Base-by-base conservation (phyloP, 805 yeast genomes). In the Starmerella apicola region DNA sequence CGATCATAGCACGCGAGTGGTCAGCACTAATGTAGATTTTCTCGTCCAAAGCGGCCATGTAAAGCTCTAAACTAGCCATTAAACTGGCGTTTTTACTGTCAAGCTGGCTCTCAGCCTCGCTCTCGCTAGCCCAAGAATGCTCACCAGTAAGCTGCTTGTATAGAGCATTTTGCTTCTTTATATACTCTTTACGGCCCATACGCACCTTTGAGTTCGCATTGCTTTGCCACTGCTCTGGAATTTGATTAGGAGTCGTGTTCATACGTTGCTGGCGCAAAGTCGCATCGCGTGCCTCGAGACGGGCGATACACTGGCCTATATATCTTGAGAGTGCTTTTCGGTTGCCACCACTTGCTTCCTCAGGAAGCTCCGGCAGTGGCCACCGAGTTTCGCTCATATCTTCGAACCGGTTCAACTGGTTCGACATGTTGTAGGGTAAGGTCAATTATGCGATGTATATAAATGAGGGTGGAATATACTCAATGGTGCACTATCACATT, bases 11-110 rank as follows among this genome's bases (percentile, higher is more conserved):
- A 3, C 50, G 38, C 22, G 44, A 18, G 38, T 44, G 46, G 38
- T 42, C 46, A 3, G 49, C 51, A 35, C 52, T 51, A 39, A 53
- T 46, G 40, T 51, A 53, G 8, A 46, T 34, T 19, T 44, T 46
- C 41, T 51, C 56, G 37, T 56, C 60, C 25, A 53, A 41, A 3
- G 49, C 50, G n/a, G 57, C 57, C 39, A 54, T 36, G 31, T 50
- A 45, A 2, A 52, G 38, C 39, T 52, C 52, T 28, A 52, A 39
- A 22, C 47, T 45, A 13, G 42, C 35, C 30, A 39, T 34, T n/a
- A 54, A 45, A 23, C 32, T 39, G 22, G 27, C 30, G 36, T 49
- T 29, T 13, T 36, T 32, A 29, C 10, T 19, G 34, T 45, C 50
- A 18, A 17, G 28, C 7, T 21, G n/a, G n/a, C 32, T 33, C 36